Evolutionary conservation across 352 stramenopile genomes (phyloP).

Genomic region (Phytopythium aichiense): DNA sequence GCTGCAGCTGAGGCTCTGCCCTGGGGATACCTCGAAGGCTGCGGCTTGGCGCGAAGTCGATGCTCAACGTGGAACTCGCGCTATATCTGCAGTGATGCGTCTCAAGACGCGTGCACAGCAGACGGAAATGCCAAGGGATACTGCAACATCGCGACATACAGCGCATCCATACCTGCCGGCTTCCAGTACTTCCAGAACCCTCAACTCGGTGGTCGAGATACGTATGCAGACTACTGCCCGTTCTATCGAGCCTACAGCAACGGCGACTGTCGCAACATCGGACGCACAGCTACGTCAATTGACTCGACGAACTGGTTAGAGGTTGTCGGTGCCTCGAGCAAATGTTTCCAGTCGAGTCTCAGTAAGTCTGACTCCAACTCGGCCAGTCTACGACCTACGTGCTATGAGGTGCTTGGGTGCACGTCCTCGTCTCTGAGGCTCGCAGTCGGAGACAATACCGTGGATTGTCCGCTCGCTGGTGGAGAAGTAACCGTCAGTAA

Average conservation of each 20-base stretch:
- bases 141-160: conserved; percentile 68
- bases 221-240: conserved; percentile 77
- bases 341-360: conserved; percentile 73
- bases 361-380: conserved; percentile 34
- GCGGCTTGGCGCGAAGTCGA: conserved; percentile 42
- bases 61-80: conserved; percentile 70
- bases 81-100: conserved; percentile 52
- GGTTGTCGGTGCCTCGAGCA: conserved; percentile 39
- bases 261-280: conserved; percentile 65
- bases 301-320: conserved; percentile 53
- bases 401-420: conserved; percentile 59
- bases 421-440: conserved; percentile 32
- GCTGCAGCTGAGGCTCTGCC: conserved; percentile 46
- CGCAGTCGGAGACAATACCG: conserved; percentile 41
- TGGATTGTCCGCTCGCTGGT: conserved; percentile 57
- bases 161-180: conserved; percentile 56
- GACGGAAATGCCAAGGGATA: conserved; percentile 73
- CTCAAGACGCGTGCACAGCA: conserved; percentile 47
- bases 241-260: conserved; percentile 79
- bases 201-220: conserved; percentile 46
- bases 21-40: conserved; percentile 77
- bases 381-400: conserved; percentile 32
- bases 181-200: conserved; percentile 83
- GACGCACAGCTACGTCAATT: conserved; percentile 27
- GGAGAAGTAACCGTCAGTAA: conserved; percentile 47